These are phyloP conservation scores for Mycothermus thermophilus DNA, from an alignment of 495 filamentous ascomycete species.

Conservation along the genomic window DNA sequence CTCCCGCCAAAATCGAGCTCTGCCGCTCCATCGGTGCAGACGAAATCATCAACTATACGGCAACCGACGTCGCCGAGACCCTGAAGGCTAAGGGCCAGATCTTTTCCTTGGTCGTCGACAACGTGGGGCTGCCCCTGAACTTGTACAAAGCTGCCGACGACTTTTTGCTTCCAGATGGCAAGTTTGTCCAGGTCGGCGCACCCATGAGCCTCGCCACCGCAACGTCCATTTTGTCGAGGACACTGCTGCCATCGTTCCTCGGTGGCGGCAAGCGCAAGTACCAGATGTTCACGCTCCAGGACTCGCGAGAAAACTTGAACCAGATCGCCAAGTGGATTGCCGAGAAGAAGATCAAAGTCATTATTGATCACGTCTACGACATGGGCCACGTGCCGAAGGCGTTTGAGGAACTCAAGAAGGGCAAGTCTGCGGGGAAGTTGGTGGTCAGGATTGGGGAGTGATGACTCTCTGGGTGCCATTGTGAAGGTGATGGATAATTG, in stretches of 20 bases:
- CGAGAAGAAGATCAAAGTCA: constrained; percentile 44
- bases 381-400: constrained; percentile 45
- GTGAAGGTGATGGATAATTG: too few species aligned
- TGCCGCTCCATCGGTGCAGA: constrained; percentile 49
- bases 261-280: constrained; percentile 52
- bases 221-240: constrained; percentile 12
- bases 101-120: constrained; percentile 48
- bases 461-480: too few species aligned
- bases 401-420: constrained; percentile 40
- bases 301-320: constrained; percentile 26
- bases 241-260: constrained; percentile 40
- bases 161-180: constrained; percentile 39
- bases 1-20: constrained; percentile 42
- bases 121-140: constrained; percentile 36
- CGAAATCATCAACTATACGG: constrained; percentile 56
- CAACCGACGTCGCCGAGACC: constrained; percentile 31
- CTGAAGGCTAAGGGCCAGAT: constrained; percentile 36
- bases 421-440: constrained; percentile 49
- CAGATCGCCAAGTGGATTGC: constrained; percentile 25
- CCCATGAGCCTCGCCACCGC: constrained; percentile 6
- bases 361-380: constrained; percentile 42
- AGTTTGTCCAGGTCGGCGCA: constrained; percentile 46
- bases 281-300: constrained; percentile 25
- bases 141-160: constrained; percentile 43
- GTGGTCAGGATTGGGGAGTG: constrained; percentile 38